Conservation (phyloP, 2,329 filamentous ascomycete species). For the Exserohilum rostratum region DNA sequence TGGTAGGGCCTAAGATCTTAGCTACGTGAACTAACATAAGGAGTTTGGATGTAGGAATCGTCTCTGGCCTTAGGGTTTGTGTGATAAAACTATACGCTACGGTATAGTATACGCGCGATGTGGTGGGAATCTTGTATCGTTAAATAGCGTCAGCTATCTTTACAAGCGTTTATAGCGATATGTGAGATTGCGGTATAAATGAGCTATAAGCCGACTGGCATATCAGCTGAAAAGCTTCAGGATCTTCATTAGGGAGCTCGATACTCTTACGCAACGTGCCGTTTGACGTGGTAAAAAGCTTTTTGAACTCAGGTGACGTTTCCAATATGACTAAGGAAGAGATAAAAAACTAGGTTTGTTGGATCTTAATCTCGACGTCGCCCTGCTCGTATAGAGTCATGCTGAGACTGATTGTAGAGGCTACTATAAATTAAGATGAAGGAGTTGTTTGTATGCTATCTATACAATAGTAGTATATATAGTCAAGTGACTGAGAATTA, state of each 20-base stretch:
- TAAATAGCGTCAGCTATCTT: conserved; percentile 6
- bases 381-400: conserved; percentile 1
- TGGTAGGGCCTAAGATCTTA: conserved; percentile 2
- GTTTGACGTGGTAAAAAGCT: conserved; percentile 6
- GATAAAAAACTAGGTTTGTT: conserved; percentile 3
- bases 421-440: background rate
- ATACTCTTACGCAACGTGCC: background rate
- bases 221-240: conserved; percentile 6
- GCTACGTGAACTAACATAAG: conserved; percentile 9
- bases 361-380: conserved; percentile 3
- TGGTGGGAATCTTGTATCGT: conserved; percentile 9
- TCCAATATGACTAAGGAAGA: conserved; percentile 8
- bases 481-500: background rate
- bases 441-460: background rate
- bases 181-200: conserved; percentile 10
- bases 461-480: background rate
- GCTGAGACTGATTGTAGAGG: background rate
- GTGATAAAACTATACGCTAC: conserved; percentile 8
- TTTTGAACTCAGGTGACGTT: conserved; percentile 8
- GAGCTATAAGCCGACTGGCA: conserved; percentile 15
- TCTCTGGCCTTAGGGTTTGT: conserved; percentile 8
- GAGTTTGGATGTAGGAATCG: conserved; percentile 5
- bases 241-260: conserved; percentile 9
- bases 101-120: conserved; percentile 3
- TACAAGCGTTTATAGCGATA: conserved; percentile 12